phyloP scores from a whole-genome alignment of 2,329 filamentous ascomycete genomes.

The Colletotrichum gigasporum region DNA sequence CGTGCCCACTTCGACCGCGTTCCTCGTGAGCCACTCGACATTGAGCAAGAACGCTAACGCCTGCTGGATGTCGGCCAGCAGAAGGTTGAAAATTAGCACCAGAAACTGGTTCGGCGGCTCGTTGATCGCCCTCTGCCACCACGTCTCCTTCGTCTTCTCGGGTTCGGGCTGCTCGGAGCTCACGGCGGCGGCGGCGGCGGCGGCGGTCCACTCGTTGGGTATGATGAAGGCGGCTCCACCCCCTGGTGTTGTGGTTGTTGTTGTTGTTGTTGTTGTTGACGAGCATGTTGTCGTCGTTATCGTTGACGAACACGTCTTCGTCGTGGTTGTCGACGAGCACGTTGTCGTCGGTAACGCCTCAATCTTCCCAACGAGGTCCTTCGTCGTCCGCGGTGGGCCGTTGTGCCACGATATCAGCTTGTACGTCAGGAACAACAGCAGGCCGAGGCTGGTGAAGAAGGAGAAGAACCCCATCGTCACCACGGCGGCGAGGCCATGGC shows the following conservation, averaged over 20 bases:
- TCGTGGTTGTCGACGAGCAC: conserved; percentile 49
- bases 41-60: conserved; percentile 71
- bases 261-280: too few species aligned
- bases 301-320: conserved; percentile 33
- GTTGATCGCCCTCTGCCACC: conserved; percentile 38
- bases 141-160: not conserved
- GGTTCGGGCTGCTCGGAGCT: too few species aligned
- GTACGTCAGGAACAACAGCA: conserved; percentile 46
- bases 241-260: not conserved
- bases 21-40: conserved; percentile 62
- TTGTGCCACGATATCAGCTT: conserved; percentile 47
- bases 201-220: conserved; percentile 36
- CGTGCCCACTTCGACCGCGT: conserved; percentile 63
- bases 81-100: conserved; percentile 74
- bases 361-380: not conserved
- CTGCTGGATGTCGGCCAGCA: conserved; percentile 75
- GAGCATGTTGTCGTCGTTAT: too few species aligned
- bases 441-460: conserved; percentile 43
- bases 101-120: conserved; percentile 72
- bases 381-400: conserved; percentile 17
- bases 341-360: conserved; percentile 33
- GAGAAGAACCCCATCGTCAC: conserved; percentile 47
- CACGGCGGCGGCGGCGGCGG: conserved; percentile 31
- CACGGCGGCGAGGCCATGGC: conserved; percentile 48
- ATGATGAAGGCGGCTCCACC: conserved; percentile 35